These are phyloP conservation scores for Termitomyces sp. DNA, from an alignment of 768 basidiomycete species.

Conservation along the genomic window DNA sequence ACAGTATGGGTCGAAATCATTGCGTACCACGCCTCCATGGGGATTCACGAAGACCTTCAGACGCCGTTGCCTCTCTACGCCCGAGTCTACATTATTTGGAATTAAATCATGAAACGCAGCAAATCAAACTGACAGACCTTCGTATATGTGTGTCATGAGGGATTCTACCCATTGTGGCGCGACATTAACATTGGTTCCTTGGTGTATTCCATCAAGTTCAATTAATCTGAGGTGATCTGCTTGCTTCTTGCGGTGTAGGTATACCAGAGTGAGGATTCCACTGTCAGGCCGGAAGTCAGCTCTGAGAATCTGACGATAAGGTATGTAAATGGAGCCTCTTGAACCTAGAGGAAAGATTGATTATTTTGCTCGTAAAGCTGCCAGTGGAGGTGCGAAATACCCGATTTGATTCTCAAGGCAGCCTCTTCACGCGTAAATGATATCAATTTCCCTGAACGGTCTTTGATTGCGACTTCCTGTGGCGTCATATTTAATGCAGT, in stretches of 20 bases:
- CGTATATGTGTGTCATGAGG: slow-evolving; percentile 58
- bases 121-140: slow-evolving; percentile 37
- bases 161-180: slow-evolving; percentile 51
- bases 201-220: slow-evolving; percentile 40
- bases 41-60: slow-evolving; percentile 80
- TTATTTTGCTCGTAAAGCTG: not conserved
- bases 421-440: slow-evolving; percentile 13
- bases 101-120: not conserved
- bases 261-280: slow-evolving; percentile 43
- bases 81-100: slow-evolving; percentile 28
- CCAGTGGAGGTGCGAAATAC: slow-evolving; percentile 4
- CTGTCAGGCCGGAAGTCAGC: slow-evolving; percentile 35
- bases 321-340: slow-evolving; percentile 29
- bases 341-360: not conserved
- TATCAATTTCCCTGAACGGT: slow-evolving; percentile 8
- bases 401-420: slow-evolving; percentile 13
- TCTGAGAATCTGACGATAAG: slow-evolving; percentile 50
- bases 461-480: slow-evolving; percentile 12
- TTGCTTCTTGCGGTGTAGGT: slow-evolving; percentile 43
- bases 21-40: slow-evolving; percentile 65
- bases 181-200: slow-evolving; percentile 26
- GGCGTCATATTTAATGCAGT: not conserved
- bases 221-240: slow-evolving; percentile 35
- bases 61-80: slow-evolving; percentile 48
- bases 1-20: not conserved